phyloP scores from a whole-genome alignment of 208 protist species.

The Novymonas esmeraldas region DNA sequence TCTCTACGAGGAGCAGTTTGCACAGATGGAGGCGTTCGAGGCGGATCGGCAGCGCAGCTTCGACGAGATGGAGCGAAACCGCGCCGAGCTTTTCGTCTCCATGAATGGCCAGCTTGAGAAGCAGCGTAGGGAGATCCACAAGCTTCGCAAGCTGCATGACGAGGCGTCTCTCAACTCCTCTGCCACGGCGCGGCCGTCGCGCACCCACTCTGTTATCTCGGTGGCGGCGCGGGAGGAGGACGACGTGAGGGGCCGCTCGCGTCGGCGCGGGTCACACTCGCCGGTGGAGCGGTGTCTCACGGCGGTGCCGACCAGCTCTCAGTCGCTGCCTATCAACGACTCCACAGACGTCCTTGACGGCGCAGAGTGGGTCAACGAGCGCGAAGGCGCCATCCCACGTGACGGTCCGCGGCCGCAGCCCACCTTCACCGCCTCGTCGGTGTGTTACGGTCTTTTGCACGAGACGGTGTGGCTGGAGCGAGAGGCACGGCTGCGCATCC shows the following conservation, averaged over 20 bases:
- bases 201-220: conserved; percentile 20
- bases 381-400: conserved; percentile 2
- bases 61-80: conserved; percentile 73
- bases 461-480: conserved; percentile 13
- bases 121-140: conserved; percentile 64
- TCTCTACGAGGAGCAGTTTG: conserved; percentile 55
- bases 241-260: conserved; percentile 4
- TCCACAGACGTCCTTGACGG: conserved; percentile 9
- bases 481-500: conserved; percentile 8
- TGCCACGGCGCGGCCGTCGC: conserved; percentile 23
- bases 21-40: conserved; percentile 60
- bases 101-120: conserved; percentile 77
- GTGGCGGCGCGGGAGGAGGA: conserved; percentile 23
- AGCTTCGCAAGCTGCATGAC: conserved; percentile 36
- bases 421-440: background rate
- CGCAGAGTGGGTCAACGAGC: conserved; percentile 8
- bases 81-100: conserved; percentile 74
- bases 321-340: conserved; percentile 20
- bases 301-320: conserved; percentile 24
- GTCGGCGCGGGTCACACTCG: conserved; percentile 13
- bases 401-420: background rate
- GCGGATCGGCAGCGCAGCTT: conserved; percentile 65
- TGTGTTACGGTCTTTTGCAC: conserved; percentile 1
- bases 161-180: conserved; percentile 31
- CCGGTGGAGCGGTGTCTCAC: conserved; percentile 28